A percentile compares a stretch with the other conserved stretches of the same genome.
phyloP scores from a whole-genome alignment of 176 grass and related monocot genomes.

The Secale cereale region DNA sequence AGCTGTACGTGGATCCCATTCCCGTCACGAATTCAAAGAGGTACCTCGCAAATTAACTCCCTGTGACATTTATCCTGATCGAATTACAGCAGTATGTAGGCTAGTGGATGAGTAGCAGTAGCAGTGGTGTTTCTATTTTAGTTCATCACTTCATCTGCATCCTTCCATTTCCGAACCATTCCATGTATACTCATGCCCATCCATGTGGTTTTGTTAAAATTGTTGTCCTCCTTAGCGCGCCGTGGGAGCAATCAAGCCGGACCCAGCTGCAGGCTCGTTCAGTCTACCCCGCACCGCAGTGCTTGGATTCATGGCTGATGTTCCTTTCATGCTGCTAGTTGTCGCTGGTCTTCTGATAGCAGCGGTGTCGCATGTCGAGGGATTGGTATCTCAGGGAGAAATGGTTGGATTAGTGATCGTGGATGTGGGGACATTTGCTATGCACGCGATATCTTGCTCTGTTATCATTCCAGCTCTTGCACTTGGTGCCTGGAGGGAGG shows the following conservation, averaged over 20 bases:
- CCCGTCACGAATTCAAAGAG: background rate
- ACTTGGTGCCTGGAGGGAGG: background rate
- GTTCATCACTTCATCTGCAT: background rate
- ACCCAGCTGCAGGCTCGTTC: background rate
- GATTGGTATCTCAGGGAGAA: background rate
- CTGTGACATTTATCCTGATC: background rate
- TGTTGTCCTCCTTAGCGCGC: background rate
- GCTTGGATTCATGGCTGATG: background rate
- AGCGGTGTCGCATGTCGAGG: background rate
- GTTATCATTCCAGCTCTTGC: background rate
- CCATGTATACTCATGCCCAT: background rate
- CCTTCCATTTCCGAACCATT: background rate
- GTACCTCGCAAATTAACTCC: background rate
- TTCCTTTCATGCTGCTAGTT: background rate
- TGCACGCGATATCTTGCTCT: background rate
- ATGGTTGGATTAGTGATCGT: background rate
- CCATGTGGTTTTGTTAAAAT: background rate
- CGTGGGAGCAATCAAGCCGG: background rate
- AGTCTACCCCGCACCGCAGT: rapidly evolving
- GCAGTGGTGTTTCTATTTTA: background rate
- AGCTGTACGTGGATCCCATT: background rate
- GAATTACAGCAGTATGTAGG: background rate
- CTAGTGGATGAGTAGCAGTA: background rate
- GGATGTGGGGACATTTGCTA: background rate
- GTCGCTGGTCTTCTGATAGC: background rate